Conservation (phyloP, 805 yeast genomes). For the Pichia gijzeniarum region DNA sequence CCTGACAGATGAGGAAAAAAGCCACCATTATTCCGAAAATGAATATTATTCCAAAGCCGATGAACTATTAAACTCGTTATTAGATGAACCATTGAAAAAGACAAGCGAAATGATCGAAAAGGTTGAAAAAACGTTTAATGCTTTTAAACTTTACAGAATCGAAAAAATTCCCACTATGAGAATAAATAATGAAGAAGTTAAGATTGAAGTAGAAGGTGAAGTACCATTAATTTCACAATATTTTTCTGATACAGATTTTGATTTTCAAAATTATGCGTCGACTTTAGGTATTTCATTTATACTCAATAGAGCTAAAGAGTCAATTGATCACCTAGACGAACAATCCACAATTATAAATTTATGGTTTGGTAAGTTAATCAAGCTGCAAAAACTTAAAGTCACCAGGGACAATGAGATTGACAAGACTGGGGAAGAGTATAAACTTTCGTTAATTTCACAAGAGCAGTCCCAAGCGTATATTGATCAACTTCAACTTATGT, state of each 20-base stretch:
- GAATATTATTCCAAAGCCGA: slow-evolving; percentile 58
- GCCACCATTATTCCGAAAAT: slow-evolving; percentile 42
- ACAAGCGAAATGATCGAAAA: slow-evolving; percentile 27
- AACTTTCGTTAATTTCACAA: slow-evolving; percentile 65
- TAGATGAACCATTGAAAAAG: slow-evolving; percentile 37
- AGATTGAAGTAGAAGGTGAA: background rate
- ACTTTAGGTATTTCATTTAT: slow-evolving; percentile 20
- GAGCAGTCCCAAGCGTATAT: slow-evolving; percentile 58
- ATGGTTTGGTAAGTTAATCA: slow-evolving; percentile 42
- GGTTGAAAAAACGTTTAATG: slow-evolving; percentile 18
- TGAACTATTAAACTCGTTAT: slow-evolving; percentile 43
- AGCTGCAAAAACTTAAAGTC: slow-evolving; percentile 43
- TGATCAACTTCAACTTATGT: slow-evolving; percentile 43
- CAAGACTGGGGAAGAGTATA: slow-evolving; percentile 70
- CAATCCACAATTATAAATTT: slow-evolving; percentile 47
- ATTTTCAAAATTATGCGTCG: slow-evolving; percentile 7
- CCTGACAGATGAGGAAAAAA: slow-evolving; percentile 19
- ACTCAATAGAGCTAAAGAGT: slow-evolving; percentile 22
- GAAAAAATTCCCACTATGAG: background rate
- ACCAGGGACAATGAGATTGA: slow-evolving; percentile 19
- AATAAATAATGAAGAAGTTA: slow-evolving; percentile 2
- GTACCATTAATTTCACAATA: slow-evolving; percentile 9
- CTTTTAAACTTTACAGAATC: slow-evolving; percentile 7
- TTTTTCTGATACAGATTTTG: slow-evolving; percentile 1
- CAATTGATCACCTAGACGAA: slow-evolving; percentile 35